phyloP scores from a whole-genome alignment of 108 stramenopile genomes.

The Parietichytrium sp. region DNA sequence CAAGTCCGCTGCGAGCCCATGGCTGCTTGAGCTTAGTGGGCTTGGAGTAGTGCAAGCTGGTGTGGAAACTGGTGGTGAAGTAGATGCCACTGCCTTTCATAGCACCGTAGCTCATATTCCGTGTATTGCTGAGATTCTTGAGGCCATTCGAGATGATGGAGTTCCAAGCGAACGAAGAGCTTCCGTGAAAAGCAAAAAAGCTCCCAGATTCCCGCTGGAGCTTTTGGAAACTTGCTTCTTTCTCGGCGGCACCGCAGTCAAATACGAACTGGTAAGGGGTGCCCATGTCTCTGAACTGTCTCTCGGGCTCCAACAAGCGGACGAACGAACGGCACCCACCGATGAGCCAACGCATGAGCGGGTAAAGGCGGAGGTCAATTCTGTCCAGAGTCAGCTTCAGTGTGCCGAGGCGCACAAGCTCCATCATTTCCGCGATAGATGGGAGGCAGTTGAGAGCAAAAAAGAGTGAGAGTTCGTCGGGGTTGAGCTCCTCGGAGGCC shows the following conservation, averaged over 20 bases:
- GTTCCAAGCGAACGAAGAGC: conserved; percentile 34
- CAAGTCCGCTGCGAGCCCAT: conserved; percentile 16
- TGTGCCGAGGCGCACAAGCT: conserved; percentile 17
- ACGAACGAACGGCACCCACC: conserved; percentile 31
- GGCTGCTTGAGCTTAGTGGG: conserved; percentile 38
- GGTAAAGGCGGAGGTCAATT: conserved; percentile 23
- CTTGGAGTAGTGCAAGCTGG: conserved; percentile 38
- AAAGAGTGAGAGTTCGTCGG: conserved; percentile 36
- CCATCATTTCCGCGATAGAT: not conserved
- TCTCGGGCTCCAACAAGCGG: conserved; percentile 9
- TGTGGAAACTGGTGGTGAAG: conserved; percentile 35
- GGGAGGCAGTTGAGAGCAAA: conserved; percentile 19
- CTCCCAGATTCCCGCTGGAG: conserved; percentile 9
- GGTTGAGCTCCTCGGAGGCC: conserved; percentile 7
- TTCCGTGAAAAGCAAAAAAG: conserved; percentile 34
- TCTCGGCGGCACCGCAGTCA: conserved; percentile 22
- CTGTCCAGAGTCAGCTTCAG: not conserved
- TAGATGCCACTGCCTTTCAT: conserved; percentile 29
- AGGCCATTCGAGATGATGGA: conserved; percentile 26
- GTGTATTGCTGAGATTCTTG: conserved; percentile 32
- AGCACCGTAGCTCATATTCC: conserved; percentile 37
- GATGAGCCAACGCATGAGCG: conserved; percentile 31
- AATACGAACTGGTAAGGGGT: conserved; percentile 28
- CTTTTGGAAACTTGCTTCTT: not conserved
- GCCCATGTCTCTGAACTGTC: conserved; percentile 34